A percentile compares a stretch with the other conserved stretches of the same genome.
These are phyloP conservation scores for Coccomyxa sp. DNA, from an alignment of 139 green algal genomes.

Conservation along the genomic window DNA sequence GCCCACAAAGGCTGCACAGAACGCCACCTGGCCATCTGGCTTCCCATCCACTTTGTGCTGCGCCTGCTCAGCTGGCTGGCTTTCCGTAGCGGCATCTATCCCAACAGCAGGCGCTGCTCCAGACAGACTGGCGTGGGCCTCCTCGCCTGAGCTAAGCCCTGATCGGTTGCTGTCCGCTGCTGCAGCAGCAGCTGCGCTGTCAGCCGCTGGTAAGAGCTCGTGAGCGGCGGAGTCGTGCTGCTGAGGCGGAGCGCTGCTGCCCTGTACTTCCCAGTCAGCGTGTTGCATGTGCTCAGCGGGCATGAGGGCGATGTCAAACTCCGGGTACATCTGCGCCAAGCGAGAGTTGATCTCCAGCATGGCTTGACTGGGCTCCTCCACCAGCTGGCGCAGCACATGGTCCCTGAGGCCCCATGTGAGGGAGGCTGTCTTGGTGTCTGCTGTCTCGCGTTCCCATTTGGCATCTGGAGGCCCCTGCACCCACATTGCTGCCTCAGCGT, in stretches of 20 bases:
- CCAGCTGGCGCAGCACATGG: conserved; percentile 40
- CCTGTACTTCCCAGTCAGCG: neutral
- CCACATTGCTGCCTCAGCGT: too few species aligned
- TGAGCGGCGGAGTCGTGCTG: neutral
- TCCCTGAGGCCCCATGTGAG: conserved; percentile 62
- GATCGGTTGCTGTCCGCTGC: neutral
- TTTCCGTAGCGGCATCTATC: neutral
- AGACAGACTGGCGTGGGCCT: too few species aligned
- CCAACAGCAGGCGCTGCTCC: neutral
- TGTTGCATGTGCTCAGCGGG: conserved; percentile 38
- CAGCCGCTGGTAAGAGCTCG: neutral
- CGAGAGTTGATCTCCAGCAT: conserved; percentile 69
- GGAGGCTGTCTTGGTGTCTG: conserved; percentile 37
- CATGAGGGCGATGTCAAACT: conserved; percentile 68
- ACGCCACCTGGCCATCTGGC: neutral
- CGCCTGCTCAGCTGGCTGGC: too few species aligned
- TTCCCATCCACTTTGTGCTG: too few species aligned
- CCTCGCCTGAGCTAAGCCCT: neutral
- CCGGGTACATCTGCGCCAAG: conserved; percentile 65
- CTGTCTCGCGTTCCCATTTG: conserved; percentile 61
- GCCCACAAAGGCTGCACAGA: conserved; percentile 69
- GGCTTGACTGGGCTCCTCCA: conserved; percentile 21
- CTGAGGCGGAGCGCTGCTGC: neutral
- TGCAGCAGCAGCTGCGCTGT: neutral
- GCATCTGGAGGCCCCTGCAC: conserved; percentile 18